Conservation (phyloP, 495 filamentous ascomycete species). For the Filosporella fistucella region DNA sequence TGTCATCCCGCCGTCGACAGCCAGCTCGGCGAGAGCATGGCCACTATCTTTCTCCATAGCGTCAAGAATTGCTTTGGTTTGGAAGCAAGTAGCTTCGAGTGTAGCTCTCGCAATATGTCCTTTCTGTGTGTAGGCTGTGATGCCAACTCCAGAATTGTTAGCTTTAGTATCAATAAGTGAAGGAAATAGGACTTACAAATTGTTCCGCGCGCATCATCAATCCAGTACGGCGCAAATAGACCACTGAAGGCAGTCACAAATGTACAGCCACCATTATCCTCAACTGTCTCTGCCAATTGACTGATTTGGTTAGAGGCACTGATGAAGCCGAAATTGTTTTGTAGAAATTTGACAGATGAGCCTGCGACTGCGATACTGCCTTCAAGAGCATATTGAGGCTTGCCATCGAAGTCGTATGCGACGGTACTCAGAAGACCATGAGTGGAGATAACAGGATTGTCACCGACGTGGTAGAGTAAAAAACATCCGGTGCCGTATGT, state of each 20-base stretch:
- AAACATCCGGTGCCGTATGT: conserved; percentile 96
- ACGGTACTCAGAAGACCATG: conserved; percentile 85
- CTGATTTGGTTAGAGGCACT: conserved; percentile 71
- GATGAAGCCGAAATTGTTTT: conserved; percentile 84
- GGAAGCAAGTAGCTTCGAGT: conserved; percentile 90
- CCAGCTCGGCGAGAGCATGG: conserved; percentile 67
- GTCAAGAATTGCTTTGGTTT: conserved; percentile 89
- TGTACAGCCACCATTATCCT: conserved; percentile 82
- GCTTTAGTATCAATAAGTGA: not conserved
- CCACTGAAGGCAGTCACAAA: conserved; percentile 98
- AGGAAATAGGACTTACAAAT: conserved; percentile 28
- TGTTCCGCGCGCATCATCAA: conserved; percentile 89
- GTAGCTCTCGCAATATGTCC: conserved; percentile 92
- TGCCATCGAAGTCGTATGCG: conserved; percentile 76
- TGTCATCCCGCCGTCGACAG: conserved; percentile 91
- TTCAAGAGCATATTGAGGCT: conserved; percentile 84
- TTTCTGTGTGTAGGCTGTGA: conserved; percentile 83
- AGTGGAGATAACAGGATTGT: conserved; percentile 83
- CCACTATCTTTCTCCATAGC: conserved; percentile 90
- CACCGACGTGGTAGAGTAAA: conserved; percentile 87
- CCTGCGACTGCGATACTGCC: conserved; percentile 89
- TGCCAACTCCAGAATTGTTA: conserved; percentile 48
- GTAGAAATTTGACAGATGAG: conserved; percentile 81
- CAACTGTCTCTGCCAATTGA: conserved; percentile 71
- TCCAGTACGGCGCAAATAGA: conserved; percentile 97